phyloP scores from a whole-genome alignment of 495 filamentous ascomycete genomes.

The Jackrogersella multiformis region DNA sequence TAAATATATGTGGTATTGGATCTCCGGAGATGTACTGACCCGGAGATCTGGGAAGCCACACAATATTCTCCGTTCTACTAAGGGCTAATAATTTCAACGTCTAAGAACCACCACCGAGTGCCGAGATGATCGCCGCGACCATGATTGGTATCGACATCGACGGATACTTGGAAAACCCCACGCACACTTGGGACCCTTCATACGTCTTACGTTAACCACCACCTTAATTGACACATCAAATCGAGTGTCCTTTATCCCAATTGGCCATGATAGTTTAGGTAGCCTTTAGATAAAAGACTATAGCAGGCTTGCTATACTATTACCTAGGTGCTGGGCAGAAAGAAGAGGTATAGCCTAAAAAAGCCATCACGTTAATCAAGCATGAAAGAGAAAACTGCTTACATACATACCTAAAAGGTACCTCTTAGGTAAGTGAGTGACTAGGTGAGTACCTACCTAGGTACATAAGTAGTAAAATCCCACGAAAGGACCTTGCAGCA shows the following conservation, averaged over 20 bases:
- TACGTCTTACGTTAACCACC: not conserved
- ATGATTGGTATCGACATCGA: conserved; percentile 10
- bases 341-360: not conserved
- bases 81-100: not conserved
- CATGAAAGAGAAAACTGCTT: too few relatives aligned
- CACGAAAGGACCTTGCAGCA: conserved; percentile 32
- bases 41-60: conserved; percentile 34
- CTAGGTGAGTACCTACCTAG: not conserved
- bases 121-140: conserved; percentile 7
- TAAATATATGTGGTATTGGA: conserved; percentile 26
- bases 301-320: not conserved
- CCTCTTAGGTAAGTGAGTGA: not conserved
- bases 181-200: conserved; percentile 1
- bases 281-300: not conserved
- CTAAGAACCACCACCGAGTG: conserved; percentile 4
- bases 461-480: not conserved
- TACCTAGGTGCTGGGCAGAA: not conserved
- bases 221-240: conserved; percentile 4
- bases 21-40: conserved; percentile 18
- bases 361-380: not conserved
- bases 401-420: too few relatives aligned
- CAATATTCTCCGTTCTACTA: conserved; percentile 38
- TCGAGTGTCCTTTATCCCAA: not conserved
- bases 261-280: not conserved
- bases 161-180: not conserved